Evolutionary conservation across 1,139 yeast species (phyloP), one percentile per base, ranked within the genome.

Genomic region (Candida smagusa): DNA sequence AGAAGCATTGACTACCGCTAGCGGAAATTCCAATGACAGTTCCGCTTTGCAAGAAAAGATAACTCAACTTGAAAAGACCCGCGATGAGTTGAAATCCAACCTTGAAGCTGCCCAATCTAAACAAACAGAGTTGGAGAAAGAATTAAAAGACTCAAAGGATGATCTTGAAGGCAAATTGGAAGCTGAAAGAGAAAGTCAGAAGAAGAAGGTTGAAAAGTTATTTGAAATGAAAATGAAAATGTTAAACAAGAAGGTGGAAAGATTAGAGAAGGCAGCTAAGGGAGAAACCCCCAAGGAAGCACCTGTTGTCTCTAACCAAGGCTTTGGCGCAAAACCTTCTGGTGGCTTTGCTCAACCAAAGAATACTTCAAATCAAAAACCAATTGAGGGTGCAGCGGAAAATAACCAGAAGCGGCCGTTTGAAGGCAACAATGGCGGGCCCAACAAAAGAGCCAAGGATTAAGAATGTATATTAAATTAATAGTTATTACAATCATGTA

Each of bases 191-290:
- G 53, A 47, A 11, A 56, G 55, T 24, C 56, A 59, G 7, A 60
- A 57, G 39, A 50, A 56, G 38, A 62, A 61, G 36, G 61, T 65
- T 22, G 71, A 67, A 38, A 71, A 70, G 54, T 59, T 65, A 41
- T 64, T 58, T 41, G 74, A 69, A 39, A 55, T 69, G 42, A 68
- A 66, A 46, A 55, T 70, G 47, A 64, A 63, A 40, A 68, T 65
- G 65, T 61, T 71, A 53, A 70, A 61, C 47, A 63, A 72, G 46
- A 70, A 66, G 49, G 54, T 67, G 19, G 74, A 69, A 31, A 61
- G 59, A 31, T 50, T 62, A 22, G 71, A 64, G 30, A 45, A 50
- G 26, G 46, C 53, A 30, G 49, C 35, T 33, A 28, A 28, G 22
- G 27, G 28, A 22, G 31, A 25, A 13, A 31, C 33, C 3, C 22